Conservation (phyloP, 2,329 filamentous ascomycete species). For the Apiospora hydei region DNA sequence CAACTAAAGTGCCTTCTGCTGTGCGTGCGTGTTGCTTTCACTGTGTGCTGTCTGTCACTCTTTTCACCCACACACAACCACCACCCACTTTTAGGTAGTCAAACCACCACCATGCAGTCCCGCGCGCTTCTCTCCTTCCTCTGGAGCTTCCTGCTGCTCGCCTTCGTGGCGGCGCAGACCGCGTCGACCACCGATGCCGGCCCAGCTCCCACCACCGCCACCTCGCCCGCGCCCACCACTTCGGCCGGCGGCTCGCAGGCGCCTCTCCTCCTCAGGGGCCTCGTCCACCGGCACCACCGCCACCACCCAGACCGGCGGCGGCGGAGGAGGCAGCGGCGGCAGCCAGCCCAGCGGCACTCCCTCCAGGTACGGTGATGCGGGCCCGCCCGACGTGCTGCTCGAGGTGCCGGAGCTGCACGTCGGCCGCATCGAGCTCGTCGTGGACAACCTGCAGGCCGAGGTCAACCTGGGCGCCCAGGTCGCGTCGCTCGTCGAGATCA, state of each 20-base stretch:
- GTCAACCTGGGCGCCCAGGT: conserved; percentile 67
- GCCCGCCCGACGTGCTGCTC: conserved; percentile 63
- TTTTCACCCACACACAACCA: conserved; percentile 30
- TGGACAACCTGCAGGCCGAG: conserved; percentile 64
- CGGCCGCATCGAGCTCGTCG: conserved; percentile 64
- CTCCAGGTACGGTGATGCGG: conserved; percentile 34
- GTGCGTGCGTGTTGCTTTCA: conserved; percentile 22
- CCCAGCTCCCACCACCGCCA: conserved; percentile 23
- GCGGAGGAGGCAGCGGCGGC: conserved; percentile 29
- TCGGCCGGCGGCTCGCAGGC: conserved; percentile 23
- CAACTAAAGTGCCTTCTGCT: neutral
- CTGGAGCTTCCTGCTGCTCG: conserved; percentile 40
- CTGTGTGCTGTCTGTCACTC: conserved; percentile 28
- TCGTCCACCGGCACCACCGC: conserved; percentile 26
- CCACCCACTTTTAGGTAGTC: neutral
- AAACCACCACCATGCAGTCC: conserved; percentile 33
- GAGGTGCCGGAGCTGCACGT: conserved; percentile 65
- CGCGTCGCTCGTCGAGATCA: conserved; percentile 62
- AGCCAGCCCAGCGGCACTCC: conserved; percentile 31
- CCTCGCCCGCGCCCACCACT: conserved; percentile 28
- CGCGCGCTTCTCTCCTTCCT: conserved; percentile 38
- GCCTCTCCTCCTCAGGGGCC: neutral
- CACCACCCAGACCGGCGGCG: conserved; percentile 31
- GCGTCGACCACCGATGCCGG: conserved; percentile 37
- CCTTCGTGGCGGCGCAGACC: conserved; percentile 43